Percentiles rank a stretch among this genome's conserved stretches.
These are phyloP conservation scores for Saccharomycopsis hybrid DNA, from an alignment of 1,139 yeast genomes.

Conservation along the genomic window DNA sequence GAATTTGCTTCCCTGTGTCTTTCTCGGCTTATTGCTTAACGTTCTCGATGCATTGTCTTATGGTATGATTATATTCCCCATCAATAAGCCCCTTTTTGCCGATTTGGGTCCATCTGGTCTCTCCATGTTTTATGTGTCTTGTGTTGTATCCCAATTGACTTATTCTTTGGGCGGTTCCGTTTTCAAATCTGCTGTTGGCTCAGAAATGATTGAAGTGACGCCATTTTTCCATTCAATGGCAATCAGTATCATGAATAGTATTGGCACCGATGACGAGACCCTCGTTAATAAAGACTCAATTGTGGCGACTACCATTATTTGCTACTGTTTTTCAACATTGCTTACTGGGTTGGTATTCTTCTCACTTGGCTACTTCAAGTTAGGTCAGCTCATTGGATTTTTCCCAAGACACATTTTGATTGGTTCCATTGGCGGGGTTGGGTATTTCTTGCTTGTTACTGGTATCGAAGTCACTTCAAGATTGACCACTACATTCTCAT, in stretches of 20 bases:
- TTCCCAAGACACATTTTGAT: conserved; percentile 94
- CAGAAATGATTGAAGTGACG: conserved; percentile 97
- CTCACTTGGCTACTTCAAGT: conserved; percentile 63
- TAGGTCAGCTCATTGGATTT: conserved; percentile 87
- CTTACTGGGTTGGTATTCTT: conserved; percentile 82
- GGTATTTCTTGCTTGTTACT: conserved; percentile 82
- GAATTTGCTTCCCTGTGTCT: conserved; percentile 56
- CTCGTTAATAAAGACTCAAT: conserved; percentile 45
- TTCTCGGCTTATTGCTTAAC: conserved; percentile 76
- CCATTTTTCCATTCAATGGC: conserved; percentile 98
- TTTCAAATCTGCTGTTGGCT: conserved; percentile 84
- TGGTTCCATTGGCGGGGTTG: conserved; percentile 98
- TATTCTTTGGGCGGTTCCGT: conserved; percentile 88
- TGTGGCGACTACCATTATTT: conserved; percentile 78
- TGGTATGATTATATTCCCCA: conserved; percentile 96
- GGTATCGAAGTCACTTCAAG: conserved; percentile 88
- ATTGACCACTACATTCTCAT: conserved; percentile 64
- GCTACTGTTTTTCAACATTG: conserved; percentile 77
- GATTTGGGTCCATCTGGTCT: conserved; percentile 81
- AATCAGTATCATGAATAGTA: conserved; percentile 49
- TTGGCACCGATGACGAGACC: conserved; percentile 33
- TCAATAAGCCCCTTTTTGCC: conserved; percentile 72
- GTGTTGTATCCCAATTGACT: conserved; percentile 79
- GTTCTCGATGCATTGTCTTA: conserved; percentile 90
- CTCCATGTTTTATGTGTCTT: conserved; percentile 89